phyloP scores from a whole-genome alignment of 768 basidiomycete genomes.

The Russula brevipes region DNA sequence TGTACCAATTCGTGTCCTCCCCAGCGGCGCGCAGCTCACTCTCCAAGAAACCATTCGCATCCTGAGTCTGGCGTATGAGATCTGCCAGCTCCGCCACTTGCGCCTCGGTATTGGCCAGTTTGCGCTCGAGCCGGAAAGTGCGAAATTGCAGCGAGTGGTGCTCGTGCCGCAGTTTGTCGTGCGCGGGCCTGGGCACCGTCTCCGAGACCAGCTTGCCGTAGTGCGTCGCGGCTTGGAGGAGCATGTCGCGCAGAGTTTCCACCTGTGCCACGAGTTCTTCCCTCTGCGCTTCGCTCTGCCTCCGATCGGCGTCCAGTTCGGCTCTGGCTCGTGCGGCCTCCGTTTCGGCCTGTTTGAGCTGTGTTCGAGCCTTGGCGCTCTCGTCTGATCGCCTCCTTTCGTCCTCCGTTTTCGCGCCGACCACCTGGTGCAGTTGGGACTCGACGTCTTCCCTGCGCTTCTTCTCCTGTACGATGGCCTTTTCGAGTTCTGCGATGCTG shows the following conservation, averaged over 20 bases:
- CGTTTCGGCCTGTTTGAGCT: constrained; percentile 35
- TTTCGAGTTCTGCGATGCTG: constrained; percentile 54
- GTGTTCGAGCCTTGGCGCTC: constrained; percentile 35
- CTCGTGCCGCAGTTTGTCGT: constrained; percentile 27
- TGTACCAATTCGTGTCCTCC: constrained; percentile 23
- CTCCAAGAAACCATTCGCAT: constrained; percentile 45
- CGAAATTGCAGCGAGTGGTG: constrained; percentile 42
- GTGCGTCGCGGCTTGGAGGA: constrained; percentile 48
- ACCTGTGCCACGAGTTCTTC: constrained; percentile 46
- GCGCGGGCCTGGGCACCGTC: constrained; percentile 26
- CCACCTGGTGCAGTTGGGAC: constrained; percentile 38
- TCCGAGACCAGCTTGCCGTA: constrained; percentile 34
- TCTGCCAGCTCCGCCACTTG: constrained; percentile 62
- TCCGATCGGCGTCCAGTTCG: constrained; percentile 32
- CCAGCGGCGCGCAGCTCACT: constrained; percentile 27
- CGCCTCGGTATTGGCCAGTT: constrained; percentile 59
- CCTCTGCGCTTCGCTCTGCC: constrained; percentile 37
- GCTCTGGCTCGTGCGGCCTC: constrained; percentile 36
- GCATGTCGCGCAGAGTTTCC: constrained; percentile 43
- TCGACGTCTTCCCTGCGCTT: constrained; percentile 48
- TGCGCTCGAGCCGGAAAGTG: constrained; percentile 55
- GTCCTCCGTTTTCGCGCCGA: constrained; percentile 38
- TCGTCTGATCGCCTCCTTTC: constrained; percentile 36
- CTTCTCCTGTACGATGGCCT: constrained; percentile 44
- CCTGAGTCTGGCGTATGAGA: constrained; percentile 53